Percentiles rank a stretch among this genome's conserved stretches.
These are phyloP conservation scores for Galerina marginata DNA, from an alignment of 768 basidiomycete genomes.

Conservation along the genomic window DNA sequence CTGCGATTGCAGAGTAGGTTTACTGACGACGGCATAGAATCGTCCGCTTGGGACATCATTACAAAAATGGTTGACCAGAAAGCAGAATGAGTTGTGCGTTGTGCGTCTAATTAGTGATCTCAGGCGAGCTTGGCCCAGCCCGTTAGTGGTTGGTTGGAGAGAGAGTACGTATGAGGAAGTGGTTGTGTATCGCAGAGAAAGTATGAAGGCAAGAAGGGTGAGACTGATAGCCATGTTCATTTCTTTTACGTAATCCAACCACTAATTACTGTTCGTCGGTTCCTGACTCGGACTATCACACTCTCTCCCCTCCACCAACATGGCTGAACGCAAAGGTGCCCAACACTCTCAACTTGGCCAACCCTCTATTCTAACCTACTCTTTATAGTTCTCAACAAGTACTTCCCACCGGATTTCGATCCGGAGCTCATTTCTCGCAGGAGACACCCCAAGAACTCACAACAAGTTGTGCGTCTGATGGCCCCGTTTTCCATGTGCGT, in stretches of 20 bases:
- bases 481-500: conserved; percentile 96
- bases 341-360: neutral
- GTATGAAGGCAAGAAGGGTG: conserved; percentile 13
- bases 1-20: neutral
- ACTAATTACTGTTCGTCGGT: conserved; percentile 16
- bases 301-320: conserved; percentile 38
- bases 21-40: neutral
- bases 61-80: neutral
- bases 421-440: conserved; percentile 93
- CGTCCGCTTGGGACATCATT: neutral
- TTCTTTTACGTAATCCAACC: conserved; percentile 26
- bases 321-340: conserved; percentile 87
- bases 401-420: conserved; percentile 98
- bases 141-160: neutral
- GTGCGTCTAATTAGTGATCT: neutral
- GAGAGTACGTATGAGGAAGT: neutral
- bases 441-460: conserved; percentile 90
- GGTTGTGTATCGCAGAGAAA: conserved; percentile 14
- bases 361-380: neutral
- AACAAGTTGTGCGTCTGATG: conserved; percentile 98
- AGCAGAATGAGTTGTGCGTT: neutral
- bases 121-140: no score
- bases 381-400: conserved; percentile 85
- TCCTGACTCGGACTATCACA: neutral
- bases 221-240: conserved; percentile 29